phyloP scores from a whole-genome alignment of 2,329 filamentous ascomycete genomes.

The Colletotrichum kahawae region DNA sequence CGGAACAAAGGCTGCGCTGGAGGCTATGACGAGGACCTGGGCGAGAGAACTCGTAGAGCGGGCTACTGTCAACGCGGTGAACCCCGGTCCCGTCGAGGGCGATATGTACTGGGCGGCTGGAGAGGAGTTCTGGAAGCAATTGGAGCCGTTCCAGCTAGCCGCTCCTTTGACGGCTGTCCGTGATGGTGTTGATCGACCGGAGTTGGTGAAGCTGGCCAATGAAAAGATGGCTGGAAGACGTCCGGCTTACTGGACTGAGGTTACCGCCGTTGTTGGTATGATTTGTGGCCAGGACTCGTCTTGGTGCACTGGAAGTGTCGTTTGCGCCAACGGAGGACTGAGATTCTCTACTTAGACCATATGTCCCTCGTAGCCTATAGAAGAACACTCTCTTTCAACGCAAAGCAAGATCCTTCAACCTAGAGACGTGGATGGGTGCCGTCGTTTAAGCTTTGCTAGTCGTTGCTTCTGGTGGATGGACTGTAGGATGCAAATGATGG shows the following conservation, averaged over 20 bases:
- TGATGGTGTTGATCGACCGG: slow-evolving; percentile 16
- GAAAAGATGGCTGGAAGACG: slow-evolving; percentile 51
- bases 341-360: slow-evolving; percentile 22
- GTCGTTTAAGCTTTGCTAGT: not conserved
- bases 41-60: slow-evolving; percentile 59
- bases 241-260: slow-evolving; percentile 70
- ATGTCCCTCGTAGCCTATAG: not conserved
- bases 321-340: slow-evolving; percentile 83
- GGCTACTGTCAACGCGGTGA: slow-evolving; percentile 60
- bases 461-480: not conserved
- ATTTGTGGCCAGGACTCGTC: slow-evolving; percentile 72
- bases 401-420: not conserved
- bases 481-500: not conserved
- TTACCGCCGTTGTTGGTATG: slow-evolving; percentile 80
- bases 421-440: not conserved
- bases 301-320: slow-evolving; percentile 80
- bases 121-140: not conserved
- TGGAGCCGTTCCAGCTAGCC: not conserved
- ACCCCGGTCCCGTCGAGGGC: slow-evolving; percentile 59
- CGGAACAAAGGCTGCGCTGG: slow-evolving; percentile 60
- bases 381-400: not conserved
- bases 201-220: slow-evolving; percentile 12
- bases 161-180: not conserved
- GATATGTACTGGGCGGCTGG: slow-evolving; percentile 47
- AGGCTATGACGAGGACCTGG: slow-evolving; percentile 64